Conservation (phyloP, 148 eudicot genomes). For the Rhododendron ferrugineum region DNA sequence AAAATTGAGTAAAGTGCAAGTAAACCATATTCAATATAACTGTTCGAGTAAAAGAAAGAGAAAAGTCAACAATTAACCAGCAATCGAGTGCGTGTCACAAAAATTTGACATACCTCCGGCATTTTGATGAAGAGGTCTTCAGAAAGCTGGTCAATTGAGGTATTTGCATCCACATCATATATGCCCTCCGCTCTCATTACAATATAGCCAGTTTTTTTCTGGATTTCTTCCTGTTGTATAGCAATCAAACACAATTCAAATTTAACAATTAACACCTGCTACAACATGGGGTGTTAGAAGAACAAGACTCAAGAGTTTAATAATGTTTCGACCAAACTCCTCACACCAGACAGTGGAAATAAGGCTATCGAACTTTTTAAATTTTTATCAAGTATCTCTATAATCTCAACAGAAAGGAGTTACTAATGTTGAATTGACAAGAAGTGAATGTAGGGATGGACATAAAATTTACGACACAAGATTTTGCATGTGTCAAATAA, state of each 20-base stretch:
- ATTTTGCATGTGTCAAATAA: not conserved
- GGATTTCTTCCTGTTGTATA: slow-evolving; percentile 75
- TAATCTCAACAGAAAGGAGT: not conserved
- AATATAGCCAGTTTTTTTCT: slow-evolving; percentile 90
- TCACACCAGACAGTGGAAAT: not conserved
- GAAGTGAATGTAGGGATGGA: not conserved
- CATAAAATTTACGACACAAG: not conserved
- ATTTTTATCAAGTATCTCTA: not conserved
- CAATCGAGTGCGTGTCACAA: not conserved
- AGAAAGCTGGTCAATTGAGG: slow-evolving; percentile 91
- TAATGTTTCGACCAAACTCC: not conserved
- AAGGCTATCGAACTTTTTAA: not conserved
- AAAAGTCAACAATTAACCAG: not conserved
- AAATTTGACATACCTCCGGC: slow-evolving; percentile 61
- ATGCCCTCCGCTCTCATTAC: slow-evolving; percentile 95
- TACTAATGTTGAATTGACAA: not conserved
- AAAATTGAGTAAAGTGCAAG: not conserved
- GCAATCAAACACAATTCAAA: slow-evolving; percentile 6
- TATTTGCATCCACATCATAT: slow-evolving; percentile 98
- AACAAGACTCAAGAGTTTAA: not conserved
- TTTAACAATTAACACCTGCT: not conserved
- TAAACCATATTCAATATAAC: not conserved
- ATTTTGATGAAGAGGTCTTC: slow-evolving; percentile 82
- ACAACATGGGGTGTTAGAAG: not conserved
- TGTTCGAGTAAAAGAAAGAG: not conserved